Base-by-base conservation (phyloP, 495 filamentous ascomycete genomes). In the Talaromyces nanjingensis region DNA sequence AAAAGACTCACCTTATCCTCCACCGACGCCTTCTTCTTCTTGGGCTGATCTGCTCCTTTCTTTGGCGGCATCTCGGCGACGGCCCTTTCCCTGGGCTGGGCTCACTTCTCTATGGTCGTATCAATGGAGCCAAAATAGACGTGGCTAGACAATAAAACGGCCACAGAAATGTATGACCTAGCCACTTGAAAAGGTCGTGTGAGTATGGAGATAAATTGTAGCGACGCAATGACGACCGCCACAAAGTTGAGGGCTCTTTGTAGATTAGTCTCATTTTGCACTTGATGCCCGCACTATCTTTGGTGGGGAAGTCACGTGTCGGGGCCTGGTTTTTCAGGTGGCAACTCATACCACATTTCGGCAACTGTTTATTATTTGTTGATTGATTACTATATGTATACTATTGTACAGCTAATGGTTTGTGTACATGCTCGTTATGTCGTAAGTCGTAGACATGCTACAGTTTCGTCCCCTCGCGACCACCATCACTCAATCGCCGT, bases 1-100 rank as follows among this genome's bases (percentile, higher is more conserved):
- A 6, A 59, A 64, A 45, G 24, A 69, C 73, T 69, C 67, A 86
- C 85, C 82, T 94, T 96, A 82, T 98, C 94, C 62, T 93, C 91
- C 64, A 91, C 89, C 45, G 86, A 82, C 67, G 87, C 81, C 86
- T 93, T 91, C 80, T 80, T 80, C 78, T 86, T 84, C 77, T 91
- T 89, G 14, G 85, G 71, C 73, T 74, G 68, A 39, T 80, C 72
- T 42, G 49, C 79, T 61, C 79, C 77, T 70, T 93, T 93, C 76
- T 98, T 98, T 65, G 94, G 94, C 74, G 96, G 87, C 94, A 98
- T 98, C 73, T 70, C 89, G 81, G 68, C 73, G 70, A 54, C 45
- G n/a, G 42, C 45, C 60, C 45, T 53, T 18, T 62, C 60, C 45
- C 60, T 33, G 60, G 60, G 60, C 60, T 62, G 9, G 29, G 18